A percentile compares a stretch with the other conserved stretches of the same genome.
These are phyloP conservation scores for Erodium moschatum DNA, from an alignment of 441 rosid species.

Conservation along the genomic window DNA sequence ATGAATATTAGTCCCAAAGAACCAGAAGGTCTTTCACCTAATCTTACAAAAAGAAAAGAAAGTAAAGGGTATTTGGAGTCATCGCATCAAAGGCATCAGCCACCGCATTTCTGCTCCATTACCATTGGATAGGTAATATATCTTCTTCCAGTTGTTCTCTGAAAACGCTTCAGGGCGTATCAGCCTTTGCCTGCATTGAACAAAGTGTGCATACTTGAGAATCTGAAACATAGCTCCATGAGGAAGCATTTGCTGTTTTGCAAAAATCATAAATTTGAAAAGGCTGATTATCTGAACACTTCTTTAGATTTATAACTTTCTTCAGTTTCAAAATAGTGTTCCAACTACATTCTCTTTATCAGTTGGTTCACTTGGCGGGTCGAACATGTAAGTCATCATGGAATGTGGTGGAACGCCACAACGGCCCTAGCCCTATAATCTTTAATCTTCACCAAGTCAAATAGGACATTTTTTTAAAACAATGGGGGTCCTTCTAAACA, in stretches of 20 bases:
- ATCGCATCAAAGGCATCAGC: conserved; percentile 64
- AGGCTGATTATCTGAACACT: no score
- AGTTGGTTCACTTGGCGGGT: neutral
- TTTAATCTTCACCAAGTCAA: neutral
- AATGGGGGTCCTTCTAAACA: neutral
- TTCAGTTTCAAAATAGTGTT: neutral
- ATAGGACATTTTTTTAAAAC: no score
- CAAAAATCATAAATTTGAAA: no score
- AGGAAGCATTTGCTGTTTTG: no score
- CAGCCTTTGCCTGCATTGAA: conserved; percentile 67
- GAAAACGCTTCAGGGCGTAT: conserved; percentile 60
- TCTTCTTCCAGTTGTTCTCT: conserved; percentile 74
- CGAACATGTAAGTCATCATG: neutral
- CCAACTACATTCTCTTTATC: neutral
- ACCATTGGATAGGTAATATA: conserved; percentile 72
- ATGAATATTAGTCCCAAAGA: neutral
- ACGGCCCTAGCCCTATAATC: neutral
- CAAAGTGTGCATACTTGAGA: neutral
- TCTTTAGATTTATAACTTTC: neutral
- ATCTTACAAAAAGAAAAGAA: neutral
- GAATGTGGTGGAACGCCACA: neutral
- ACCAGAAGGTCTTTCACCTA: neutral
- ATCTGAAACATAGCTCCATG: neutral
- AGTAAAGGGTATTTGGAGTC: neutral
- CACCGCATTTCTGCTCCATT: conserved; percentile 88